These are phyloP conservation scores for Botrytis fabae DNA, from an alignment of 2,329 filamentous ascomycete species.

Conservation along the genomic window DNA sequence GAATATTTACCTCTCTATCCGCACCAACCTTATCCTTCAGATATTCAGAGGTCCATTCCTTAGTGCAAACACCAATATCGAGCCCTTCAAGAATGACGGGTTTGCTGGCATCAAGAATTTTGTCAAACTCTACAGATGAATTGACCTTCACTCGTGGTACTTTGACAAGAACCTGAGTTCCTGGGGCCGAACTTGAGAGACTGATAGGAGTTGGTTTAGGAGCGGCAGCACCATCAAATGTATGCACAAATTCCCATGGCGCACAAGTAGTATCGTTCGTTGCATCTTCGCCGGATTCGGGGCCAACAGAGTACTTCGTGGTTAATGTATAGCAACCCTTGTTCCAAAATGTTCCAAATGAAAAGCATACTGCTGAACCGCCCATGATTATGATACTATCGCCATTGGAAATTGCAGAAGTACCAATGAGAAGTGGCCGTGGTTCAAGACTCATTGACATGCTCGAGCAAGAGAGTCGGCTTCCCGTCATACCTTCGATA, in stretches of 20 bases:
- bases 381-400: conserved; percentile 64
- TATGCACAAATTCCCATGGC: conserved; percentile 33
- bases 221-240: conserved; percentile 23
- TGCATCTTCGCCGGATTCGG: not conserved
- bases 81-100: conserved; percentile 67
- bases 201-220: conserved; percentile 1
- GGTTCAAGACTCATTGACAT: conserved; percentile 36
- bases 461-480: not conserved
- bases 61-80: conserved; percentile 65
- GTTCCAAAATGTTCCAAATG: conserved; percentile 87
- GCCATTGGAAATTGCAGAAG: conserved; percentile 53
- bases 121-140: conserved; percentile 57
- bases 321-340: conserved; percentile 45
- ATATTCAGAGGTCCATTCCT: conserved; percentile 68
- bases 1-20: conserved; percentile 55
- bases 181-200: not conserved
- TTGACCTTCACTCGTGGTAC: conserved; percentile 56
- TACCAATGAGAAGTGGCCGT: conserved; percentile 71
- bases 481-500: not conserved
- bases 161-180: conserved; percentile 21
- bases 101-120: conserved; percentile 56
- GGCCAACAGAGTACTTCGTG: not conserved
- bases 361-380: conserved; percentile 86
- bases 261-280: not conserved
- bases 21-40: conserved; percentile 61